Evolutionary conservation across 805 yeast species (phyloP), one percentile per base, ranked within the genome.

Genomic region (Saturnispora hagleri): DNA sequence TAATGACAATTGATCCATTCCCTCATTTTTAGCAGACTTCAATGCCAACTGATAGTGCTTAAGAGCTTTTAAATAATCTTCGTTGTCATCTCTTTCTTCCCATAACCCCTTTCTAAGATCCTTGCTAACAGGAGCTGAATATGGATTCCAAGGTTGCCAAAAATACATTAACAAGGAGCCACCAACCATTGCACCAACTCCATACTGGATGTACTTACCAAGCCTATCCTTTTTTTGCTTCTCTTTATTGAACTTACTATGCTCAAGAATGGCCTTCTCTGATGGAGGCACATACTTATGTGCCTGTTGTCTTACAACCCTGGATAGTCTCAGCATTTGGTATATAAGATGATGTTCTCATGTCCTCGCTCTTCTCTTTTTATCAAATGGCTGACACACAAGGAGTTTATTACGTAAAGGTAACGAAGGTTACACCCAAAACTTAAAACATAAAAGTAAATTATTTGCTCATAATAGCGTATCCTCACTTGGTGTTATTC

Each of bases 11-110:
- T 75, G 76, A 55, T 79, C 77, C 69, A 88, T 64, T 0, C 73
- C 73, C 0, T 73, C 74, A 27, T 73, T 69, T 36, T 81, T 75
- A 40, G 89, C 83, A 55, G 78, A 75, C 28, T 79, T 73, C 27
- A 89, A 68, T 0, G 96, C 96, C 56, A 84, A 83, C 43, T 87
- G 74, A 66, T 90, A 91, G 58, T 76, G 73, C 53, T 77, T 75
- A 53, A 89, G 70, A 0, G 97, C 96, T 54, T 79, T 70, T 50
- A 76, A 72, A 66, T 77, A 84, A 62, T 86, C 84, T 41, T 76
- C 54, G 20, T 78, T 76, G 15, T 80, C 81, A 47, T 82, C 84
- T 46, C 84, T 74, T 64, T 91, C 97, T 2, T 91, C 90, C 85
- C 90, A 81, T 5, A 90, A 70, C 0, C 86, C 97, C 59, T 81